A percentile compares a stretch with the other conserved stretches of the same genome.
Conservation (phyloP, 1,284 basidiomycete genomes). For the Moesziomyces antarcticus region DNA sequence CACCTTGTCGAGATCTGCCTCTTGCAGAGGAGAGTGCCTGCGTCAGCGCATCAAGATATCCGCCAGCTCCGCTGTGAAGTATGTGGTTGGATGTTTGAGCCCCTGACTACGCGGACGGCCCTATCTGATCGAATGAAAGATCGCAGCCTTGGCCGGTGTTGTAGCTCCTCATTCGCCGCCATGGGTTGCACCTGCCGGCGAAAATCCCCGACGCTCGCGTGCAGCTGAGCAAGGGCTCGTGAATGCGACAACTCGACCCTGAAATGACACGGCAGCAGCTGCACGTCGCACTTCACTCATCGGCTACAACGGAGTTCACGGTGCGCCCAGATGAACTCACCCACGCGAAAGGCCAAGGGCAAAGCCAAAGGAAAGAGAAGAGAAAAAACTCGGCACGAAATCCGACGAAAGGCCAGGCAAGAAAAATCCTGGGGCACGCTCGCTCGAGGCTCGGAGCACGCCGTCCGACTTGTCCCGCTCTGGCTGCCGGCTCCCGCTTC, state of each 20-base stretch:
- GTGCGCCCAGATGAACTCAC: not conserved
- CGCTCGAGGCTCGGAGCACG: constrained; percentile 19
- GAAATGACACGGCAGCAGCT: not conserved
- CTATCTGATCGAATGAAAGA: not conserved
- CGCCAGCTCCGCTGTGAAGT: constrained; percentile 5
- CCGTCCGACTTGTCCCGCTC: constrained; percentile 23
- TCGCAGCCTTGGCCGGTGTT: not conserved
- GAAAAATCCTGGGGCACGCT: constrained; percentile 2
- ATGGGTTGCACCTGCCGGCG: constrained; percentile 9
- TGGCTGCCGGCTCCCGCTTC: not conserved
- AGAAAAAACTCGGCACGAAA: too few species aligned
- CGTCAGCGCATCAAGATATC: not conserved
- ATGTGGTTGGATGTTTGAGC: not conserved
- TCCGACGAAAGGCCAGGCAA: too few species aligned
- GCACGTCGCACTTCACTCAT: not conserved
- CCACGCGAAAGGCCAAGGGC: too few species aligned
- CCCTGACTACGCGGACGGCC: not conserved
- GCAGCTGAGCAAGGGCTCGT: not conserved
- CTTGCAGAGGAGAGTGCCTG: too few species aligned
- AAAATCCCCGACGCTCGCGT: constrained; percentile 12
- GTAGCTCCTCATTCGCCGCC: not conserved
- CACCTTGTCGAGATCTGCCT: not conserved
- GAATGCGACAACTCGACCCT: not conserved
- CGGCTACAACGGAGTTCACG: constrained; percentile 37
- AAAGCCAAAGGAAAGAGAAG: too few species aligned